Conservation (phyloP, 495 filamentous ascomycete species). For the Neurospora discreta region DNA sequence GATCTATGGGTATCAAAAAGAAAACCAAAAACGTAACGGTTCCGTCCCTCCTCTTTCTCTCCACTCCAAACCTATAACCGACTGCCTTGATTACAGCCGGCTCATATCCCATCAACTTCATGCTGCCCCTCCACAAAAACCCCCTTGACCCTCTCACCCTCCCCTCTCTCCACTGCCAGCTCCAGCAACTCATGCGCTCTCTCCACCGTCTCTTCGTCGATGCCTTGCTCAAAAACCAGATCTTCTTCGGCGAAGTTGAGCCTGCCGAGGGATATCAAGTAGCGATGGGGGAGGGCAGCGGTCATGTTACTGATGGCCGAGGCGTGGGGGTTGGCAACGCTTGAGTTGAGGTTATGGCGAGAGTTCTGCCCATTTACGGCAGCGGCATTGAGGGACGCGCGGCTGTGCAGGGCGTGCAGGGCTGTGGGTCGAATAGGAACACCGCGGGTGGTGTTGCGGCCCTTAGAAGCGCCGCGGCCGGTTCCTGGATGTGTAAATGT, state of each 20-base stretch:
- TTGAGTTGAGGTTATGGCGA: neutral
- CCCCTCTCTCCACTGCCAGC: constrained; percentile 20
- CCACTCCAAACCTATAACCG: neutral
- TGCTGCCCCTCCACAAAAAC: neutral
- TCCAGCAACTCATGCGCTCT: constrained; percentile 36
- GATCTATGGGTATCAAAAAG: neutral
- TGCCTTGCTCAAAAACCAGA: constrained; percentile 29
- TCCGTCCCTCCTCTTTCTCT: neutral
- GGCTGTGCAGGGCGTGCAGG: neutral
- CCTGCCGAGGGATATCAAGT: constrained; percentile 31
- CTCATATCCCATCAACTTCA: neutral
- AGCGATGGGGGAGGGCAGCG: constrained; percentile 19
- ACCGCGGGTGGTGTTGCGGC: neutral
- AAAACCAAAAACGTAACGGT: neutral
- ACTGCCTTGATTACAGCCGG: neutral
- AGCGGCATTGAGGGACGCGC: neutral
- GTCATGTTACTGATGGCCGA: neutral
- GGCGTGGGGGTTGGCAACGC: neutral
- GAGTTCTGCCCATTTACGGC: neutral
- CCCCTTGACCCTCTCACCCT: neutral
- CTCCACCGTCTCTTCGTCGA: constrained; percentile 31
- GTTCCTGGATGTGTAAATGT: neutral
- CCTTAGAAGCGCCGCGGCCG: neutral
- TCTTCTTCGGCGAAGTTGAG: constrained; percentile 37
- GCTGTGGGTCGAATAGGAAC: neutral